A percentile compares a stretch with the other conserved stretches of the same genome.
phyloP scores from a whole-genome alignment of 2,329 filamentous ascomycete species.

The Elsinoe ampelina region DNA sequence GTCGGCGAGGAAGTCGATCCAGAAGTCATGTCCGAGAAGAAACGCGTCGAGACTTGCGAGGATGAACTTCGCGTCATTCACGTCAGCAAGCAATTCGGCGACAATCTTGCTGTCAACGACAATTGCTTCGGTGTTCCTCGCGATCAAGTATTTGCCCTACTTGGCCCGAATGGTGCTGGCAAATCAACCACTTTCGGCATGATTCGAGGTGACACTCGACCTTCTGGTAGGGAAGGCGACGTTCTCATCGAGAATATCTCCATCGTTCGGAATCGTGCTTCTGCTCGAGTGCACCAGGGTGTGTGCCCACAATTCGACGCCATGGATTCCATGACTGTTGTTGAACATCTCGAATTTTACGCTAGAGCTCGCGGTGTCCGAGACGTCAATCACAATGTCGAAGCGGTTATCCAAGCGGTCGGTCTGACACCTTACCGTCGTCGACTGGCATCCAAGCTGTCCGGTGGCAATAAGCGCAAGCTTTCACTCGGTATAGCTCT shows the following conservation, averaged over 20 bases:
- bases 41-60: conserved; percentile 49
- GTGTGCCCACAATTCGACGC: conserved; percentile 73
- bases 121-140: conserved; percentile 72
- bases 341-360: conserved; percentile 81
- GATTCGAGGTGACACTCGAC: conserved; percentile 78
- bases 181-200: conserved; percentile 85
- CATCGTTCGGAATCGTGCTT: conserved; percentile 60
- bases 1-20: conserved; percentile 34
- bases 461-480: conserved; percentile 91
- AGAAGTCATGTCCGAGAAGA: conserved; percentile 57
- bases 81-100: conserved; percentile 69
- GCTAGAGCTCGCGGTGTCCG: conserved; percentile 71
- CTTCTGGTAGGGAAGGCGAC: conserved; percentile 61
- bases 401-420: conserved; percentile 68
- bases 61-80: conserved; percentile 72
- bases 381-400: conserved; percentile 67
- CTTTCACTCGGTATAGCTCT: conserved; percentile 79
- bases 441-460: conserved; percentile 69
- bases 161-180: conserved; percentile 85
- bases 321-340: conserved; percentile 82
- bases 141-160: conserved; percentile 77
- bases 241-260: conserved; percentile 71
- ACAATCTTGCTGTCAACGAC: conserved; percentile 74
- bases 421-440: conserved; percentile 61
- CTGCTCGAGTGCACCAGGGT: conserved; percentile 69